Evolutionary conservation across 805 yeast species (phyloP).

Genomic region (Lachancea thermotolerans): DNA sequence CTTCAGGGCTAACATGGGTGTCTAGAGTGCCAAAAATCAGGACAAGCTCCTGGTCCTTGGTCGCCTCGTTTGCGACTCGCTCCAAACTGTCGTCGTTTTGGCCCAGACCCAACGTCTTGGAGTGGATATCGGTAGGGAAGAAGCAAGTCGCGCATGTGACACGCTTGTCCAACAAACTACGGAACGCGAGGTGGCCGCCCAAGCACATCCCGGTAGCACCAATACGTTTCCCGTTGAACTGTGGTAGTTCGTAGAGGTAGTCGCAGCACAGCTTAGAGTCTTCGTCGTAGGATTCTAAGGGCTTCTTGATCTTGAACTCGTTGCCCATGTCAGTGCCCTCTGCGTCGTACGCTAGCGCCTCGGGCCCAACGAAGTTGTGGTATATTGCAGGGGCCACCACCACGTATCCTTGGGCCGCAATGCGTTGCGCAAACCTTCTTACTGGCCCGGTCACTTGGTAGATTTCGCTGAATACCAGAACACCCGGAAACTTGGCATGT

Average conservation of each 20-base stretch:
- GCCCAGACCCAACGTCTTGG: conserved; percentile 58
- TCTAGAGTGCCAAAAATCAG: conserved; percentile 74
- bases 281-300: conserved; percentile 67
- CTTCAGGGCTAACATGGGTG: conserved; percentile 72
- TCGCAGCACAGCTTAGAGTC: conserved; percentile 61
- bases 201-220: conserved; percentile 87
- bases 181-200: conserved; percentile 75
- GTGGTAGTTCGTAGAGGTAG: conserved; percentile 47
- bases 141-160: conserved; percentile 65
- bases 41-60: conserved; percentile 49
- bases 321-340: conserved; percentile 76
- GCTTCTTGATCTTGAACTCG: conserved; percentile 56
- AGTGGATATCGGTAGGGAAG: conserved; percentile 77
- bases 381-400: conserved; percentile 76
- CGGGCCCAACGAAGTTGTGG: conserved; percentile 62
- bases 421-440: conserved; percentile 64
- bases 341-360: conserved; percentile 60
- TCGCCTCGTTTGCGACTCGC: conserved; percentile 44
- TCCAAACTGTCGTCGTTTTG: conserved; percentile 57
- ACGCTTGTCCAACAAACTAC: conserved; percentile 54
- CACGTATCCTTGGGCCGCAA: conserved; percentile 74
- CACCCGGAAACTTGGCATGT: conserved; percentile 75
- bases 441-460: conserved; percentile 84
- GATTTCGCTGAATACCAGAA: conserved; percentile 70
- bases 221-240: conserved; percentile 58